These are phyloP conservation scores for Citrus inodora DNA, from an alignment of 345 rosid genomes.

Conservation along the genomic window DNA sequence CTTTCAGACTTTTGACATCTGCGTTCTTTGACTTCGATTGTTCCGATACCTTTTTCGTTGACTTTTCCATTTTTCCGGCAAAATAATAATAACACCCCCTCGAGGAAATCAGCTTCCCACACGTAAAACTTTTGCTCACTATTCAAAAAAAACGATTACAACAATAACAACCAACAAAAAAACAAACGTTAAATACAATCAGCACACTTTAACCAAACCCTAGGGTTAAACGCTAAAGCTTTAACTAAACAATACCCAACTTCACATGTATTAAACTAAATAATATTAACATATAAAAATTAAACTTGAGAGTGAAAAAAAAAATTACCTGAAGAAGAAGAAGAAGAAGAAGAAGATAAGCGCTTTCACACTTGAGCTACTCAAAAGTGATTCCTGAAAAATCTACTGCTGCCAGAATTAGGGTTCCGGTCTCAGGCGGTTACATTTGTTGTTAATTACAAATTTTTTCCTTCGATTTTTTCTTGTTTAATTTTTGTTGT, in stretches of 20 bases:
- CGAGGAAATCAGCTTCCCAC: conserved; percentile 20
- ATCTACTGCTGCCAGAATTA: not conserved
- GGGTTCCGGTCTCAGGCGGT: conserved; percentile 13
- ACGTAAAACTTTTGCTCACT: not conserved
- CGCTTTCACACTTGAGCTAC: not conserved
- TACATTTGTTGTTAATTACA: not conserved
- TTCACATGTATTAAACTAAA: not conserved
- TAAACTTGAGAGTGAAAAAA: not conserved
- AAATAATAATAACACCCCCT: not conserved
- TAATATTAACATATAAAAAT: not conserved
- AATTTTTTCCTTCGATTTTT: not conserved
- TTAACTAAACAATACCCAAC: not conserved
- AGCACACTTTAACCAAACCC: not conserved
- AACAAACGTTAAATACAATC: not conserved
- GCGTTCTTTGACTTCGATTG: conserved; percentile 12
- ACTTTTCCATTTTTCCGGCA: conserved; percentile 25
- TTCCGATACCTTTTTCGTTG: conserved; percentile 13
- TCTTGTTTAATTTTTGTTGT: conserved; percentile 1
- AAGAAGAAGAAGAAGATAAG: not conserved
- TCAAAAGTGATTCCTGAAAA: not conserved
- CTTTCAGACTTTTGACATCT: conserved; percentile 21
- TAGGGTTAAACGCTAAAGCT: not conserved
- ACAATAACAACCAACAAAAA: not conserved
- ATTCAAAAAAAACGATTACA: not conserved
- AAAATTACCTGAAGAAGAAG: conserved; percentile 17